These are phyloP conservation scores for Seminavis robusta DNA, from an alignment of 108 stramenopile species.

Conservation along the genomic window DNA sequence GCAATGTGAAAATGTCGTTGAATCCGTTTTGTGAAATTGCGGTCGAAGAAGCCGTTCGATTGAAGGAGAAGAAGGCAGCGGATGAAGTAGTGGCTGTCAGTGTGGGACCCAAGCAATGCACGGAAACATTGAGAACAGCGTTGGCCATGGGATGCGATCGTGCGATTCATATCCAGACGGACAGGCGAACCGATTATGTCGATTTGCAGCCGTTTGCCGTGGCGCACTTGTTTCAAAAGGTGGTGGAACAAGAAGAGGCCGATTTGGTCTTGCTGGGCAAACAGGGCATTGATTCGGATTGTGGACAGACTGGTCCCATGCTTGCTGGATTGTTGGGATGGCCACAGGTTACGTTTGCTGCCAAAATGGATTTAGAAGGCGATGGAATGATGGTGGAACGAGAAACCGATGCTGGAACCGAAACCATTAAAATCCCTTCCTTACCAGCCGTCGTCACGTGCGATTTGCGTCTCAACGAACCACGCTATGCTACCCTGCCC, in stretches of 20 bases:
- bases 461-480: conserved; percentile 97
- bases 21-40: conserved; percentile 99
- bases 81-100: conserved; percentile 93
- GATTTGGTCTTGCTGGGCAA: conserved; percentile 96
- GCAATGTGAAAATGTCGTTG: conserved; percentile 98
- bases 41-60: conserved; percentile 95
- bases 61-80: conserved; percentile 89
- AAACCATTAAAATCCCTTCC: conserved; percentile 59
- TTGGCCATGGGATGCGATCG: conserved; percentile 89
- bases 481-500: conserved; percentile 98
- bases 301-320: conserved; percentile 85
- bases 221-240: conserved; percentile 68
- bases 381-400: conserved; percentile 86
- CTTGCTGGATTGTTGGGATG: conserved; percentile 94
- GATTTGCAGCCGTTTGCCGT: conserved; percentile 96
- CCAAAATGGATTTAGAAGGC: conserved; percentile 74
- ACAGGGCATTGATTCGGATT: conserved; percentile 97
- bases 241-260: conserved; percentile 83
- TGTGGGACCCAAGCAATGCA: conserved; percentile 96
- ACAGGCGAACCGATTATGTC: conserved; percentile 90
- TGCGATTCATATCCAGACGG: conserved; percentile 93
- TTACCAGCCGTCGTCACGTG: conserved; percentile 96
- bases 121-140: conserved; percentile 93
- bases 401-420: conserved; percentile 96
- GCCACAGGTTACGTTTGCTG: conserved; percentile 97